Conservation (phyloP, 2,329 filamentous ascomycete species). For the Furcasterigmium sp. region DNA sequence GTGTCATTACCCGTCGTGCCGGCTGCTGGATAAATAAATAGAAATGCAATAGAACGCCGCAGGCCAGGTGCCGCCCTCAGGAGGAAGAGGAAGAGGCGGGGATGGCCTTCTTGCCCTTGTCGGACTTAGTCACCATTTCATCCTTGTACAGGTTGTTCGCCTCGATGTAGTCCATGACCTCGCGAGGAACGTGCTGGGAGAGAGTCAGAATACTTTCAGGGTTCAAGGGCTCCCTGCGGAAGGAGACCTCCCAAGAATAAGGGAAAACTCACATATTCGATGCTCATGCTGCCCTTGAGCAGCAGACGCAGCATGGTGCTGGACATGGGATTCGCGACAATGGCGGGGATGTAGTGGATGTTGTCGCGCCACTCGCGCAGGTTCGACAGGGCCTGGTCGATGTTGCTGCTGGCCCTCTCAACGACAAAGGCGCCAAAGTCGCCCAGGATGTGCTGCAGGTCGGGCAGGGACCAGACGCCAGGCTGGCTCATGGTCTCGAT, state of each 20-base stretch:
- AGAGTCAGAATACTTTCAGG: constrained; percentile 52
- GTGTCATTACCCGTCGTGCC: background rate
- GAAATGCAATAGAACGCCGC: background rate
- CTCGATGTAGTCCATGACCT: constrained; percentile 70
- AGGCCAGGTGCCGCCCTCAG: background rate
- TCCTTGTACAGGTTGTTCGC: constrained; percentile 61
- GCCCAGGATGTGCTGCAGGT: constrained; percentile 83
- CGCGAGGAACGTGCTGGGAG: constrained; percentile 68
- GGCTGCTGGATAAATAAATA: background rate
- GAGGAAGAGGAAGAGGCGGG: background rate
- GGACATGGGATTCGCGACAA: constrained; percentile 76
- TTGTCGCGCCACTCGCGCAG: constrained; percentile 81
- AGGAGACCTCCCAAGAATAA: too few relatives aligned
- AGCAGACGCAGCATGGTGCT: constrained; percentile 16
- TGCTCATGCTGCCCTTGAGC: constrained; percentile 13
- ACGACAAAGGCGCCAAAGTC: constrained; percentile 80
- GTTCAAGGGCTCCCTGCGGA: constrained; percentile 48
- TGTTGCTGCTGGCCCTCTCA: constrained; percentile 83
- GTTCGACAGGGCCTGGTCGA: constrained; percentile 79
- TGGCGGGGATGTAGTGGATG: constrained; percentile 80
- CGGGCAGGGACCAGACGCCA: constrained; percentile 76
- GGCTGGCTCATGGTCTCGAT: constrained; percentile 69
- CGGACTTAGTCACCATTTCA: constrained; percentile 1
- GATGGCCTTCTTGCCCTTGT: background rate
- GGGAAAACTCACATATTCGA: constrained; percentile 9